Conservation (phyloP, 164 flowering plant species). For the Saururus chinensis region DNA sequence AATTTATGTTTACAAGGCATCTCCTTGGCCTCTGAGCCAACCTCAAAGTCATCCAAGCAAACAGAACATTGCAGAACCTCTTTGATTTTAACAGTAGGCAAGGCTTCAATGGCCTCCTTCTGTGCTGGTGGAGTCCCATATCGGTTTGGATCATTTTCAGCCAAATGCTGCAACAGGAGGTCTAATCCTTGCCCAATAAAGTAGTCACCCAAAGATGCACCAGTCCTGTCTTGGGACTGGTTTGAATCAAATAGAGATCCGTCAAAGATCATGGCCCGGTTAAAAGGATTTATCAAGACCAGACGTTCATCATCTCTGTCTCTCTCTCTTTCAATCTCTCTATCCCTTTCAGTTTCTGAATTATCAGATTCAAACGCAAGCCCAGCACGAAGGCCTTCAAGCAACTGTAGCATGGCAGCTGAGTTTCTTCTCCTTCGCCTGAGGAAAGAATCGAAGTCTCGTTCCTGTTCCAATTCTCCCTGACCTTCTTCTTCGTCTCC, state of each 20-base stretch:
- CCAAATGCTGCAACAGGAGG: slow-evolving; percentile 69
- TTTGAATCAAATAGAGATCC: slow-evolving; percentile 24
- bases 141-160: slow-evolving; percentile 79
- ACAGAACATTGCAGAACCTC: slow-evolving; percentile 55
- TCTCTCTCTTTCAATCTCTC: slow-evolving; percentile 20
- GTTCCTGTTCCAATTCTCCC: slow-evolving; percentile 34
- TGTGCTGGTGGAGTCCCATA: slow-evolving; percentile 87
- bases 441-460: slow-evolving; percentile 31
- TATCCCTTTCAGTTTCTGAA: slow-evolving; percentile 19
- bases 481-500: slow-evolving; percentile 21
- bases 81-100: slow-evolving; percentile 50
- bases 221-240: slow-evolving; percentile 17
- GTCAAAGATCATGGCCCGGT: slow-evolving; percentile 48
- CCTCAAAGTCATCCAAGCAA: slow-evolving; percentile 72
- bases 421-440: slow-evolving; percentile 61
- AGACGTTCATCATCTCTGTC: slow-evolving; percentile 31
- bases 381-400: slow-evolving; percentile 21
- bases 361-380: slow-evolving; percentile 31
- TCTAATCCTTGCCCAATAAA: slow-evolving; percentile 72
- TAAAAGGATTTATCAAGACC: slow-evolving; percentile 52
- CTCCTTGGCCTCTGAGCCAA: slow-evolving; percentile 58
- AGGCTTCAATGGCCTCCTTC: slow-evolving; percentile 62
- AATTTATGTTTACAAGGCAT: slow-evolving; percentile 93
- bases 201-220: slow-evolving; percentile 67
- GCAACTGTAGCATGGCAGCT: slow-evolving; percentile 12